Conservation (phyloP, 345 rosid genomes). For the Eucalyptus victrix region DNA sequence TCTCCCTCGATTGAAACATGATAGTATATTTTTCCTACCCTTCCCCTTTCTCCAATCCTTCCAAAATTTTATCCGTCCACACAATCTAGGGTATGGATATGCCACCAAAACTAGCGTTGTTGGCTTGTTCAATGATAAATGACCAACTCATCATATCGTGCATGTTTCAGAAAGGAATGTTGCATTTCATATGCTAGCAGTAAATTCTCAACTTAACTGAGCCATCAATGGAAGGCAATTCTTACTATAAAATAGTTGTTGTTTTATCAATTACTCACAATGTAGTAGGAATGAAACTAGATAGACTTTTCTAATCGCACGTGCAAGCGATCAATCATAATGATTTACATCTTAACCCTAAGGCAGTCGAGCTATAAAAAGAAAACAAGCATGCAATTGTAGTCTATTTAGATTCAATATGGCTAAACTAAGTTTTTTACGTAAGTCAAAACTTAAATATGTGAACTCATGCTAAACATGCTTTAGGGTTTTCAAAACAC, state of each 20-base stretch:
- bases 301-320: background rate
- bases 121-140: background rate
- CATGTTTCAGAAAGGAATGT: background rate
- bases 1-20: background rate
- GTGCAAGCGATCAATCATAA: background rate
- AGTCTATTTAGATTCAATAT: background rate
- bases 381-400: background rate
- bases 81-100: background rate
- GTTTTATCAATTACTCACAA: background rate
- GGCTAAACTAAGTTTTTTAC: background rate
- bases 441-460: background rate
- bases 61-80: background rate
- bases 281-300: background rate
- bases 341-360: background rate
- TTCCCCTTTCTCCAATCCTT: background rate
- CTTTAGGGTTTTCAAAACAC: background rate
- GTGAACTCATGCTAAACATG: background rate
- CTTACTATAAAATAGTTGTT: background rate
- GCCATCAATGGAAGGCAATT: background rate
- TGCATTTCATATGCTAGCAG: background rate
- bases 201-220: background rate
- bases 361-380: background rate
- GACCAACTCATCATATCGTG: background rate
- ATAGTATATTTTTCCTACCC: background rate
- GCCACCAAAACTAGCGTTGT: background rate